Evolutionary conservation across 2,329 filamentous ascomycete genomes (phyloP).

Genomic region (Venturia asperata): DNA sequence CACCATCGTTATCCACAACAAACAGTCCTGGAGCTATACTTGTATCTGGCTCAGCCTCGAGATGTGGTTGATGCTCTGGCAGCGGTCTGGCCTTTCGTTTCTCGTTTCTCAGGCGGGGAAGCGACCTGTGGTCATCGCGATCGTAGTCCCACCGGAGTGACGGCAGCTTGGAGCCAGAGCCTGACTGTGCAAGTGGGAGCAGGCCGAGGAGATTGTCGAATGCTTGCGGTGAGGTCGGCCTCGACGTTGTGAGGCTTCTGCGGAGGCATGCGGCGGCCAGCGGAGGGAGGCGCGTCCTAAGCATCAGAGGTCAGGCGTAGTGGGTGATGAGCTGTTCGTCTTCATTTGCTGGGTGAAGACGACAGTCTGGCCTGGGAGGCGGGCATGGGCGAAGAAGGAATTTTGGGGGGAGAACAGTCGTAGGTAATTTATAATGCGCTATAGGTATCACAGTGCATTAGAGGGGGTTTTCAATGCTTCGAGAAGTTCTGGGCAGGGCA

Average conservation of each 20-base stretch:
- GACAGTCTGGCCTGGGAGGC: neutral
- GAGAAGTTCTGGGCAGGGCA: too few relatives aligned
- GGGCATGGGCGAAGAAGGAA: neutral
- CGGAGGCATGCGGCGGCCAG: conserved; percentile 4
- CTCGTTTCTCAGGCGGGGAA: neutral
- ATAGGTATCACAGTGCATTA: too few relatives aligned
- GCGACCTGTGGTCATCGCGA: neutral
- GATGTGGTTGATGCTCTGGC: neutral
- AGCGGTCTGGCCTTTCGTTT: conserved; percentile 7
- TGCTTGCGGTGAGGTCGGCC: neutral
- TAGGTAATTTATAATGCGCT: neutral
- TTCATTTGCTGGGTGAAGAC: neutral
- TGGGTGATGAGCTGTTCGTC: neutral
- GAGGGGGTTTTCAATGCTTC: too few relatives aligned
- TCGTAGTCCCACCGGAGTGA: conserved; percentile 2
- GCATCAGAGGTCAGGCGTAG: neutral
- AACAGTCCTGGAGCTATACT: neutral
- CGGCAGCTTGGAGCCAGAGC: conserved; percentile 1
- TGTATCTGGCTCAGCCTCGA: neutral
- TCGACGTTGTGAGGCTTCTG: conserved; percentile 1
- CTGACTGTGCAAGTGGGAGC: neutral
- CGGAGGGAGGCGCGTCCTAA: conserved; percentile 5
- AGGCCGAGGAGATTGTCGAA: neutral
- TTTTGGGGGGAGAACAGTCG: neutral
- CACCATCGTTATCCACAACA: neutral